Base-by-base conservation (phyloP, 768 basidiomycete genomes). In the Lentinula sp. region DNA sequence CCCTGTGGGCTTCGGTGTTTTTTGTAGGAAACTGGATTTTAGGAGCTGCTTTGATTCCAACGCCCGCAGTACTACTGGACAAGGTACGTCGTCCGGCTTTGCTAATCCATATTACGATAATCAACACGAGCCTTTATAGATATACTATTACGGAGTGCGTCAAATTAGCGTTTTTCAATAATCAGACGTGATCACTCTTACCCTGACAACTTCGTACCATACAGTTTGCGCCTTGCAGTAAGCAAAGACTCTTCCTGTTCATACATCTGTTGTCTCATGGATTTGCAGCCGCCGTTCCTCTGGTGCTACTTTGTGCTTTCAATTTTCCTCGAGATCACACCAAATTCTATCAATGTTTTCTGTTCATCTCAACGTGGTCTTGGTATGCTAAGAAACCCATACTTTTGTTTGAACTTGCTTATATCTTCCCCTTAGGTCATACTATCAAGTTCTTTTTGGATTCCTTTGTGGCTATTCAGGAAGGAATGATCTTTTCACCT, bases 141-240 rank as follows among this genome's bases (percentile, higher is more conserved):
- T 60, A 49, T 60, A 60, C 59, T 60, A 60, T 43, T 60, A 52
- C 40, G 59, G 46, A 34, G 59, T 52, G 28, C 48, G 59, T 60
- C 37, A 49, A 32, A 9, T 23, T n/a, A 43, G 46, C 15, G 8
- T 45, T 35, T 53, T 15, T 53, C 15, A 15, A 21, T 15, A 9
- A 34, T 21, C 18, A 18, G 46, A 48, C 16, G 21, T 9, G 11
- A 23, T 37, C 46, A n/a, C 39, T 8, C n/a, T 52, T 28, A 52
- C 40, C 10, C 32, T 52, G 7, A 34, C 34, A 50, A 21, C 0
- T 50, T 50, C 51, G 11, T 60, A 6, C 50, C 15, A 31, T 52
- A 53, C 50, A 60, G 59, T 52, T 60, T 28, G 59, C 34, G 37
- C 59, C 59, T 34, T 51, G 48, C 49, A 49, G 45, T 52, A 28